Evolutionary conservation across 2,329 filamentous ascomycete genomes (phyloP).

Genomic region (Xylariomycetidae sp.): DNA sequence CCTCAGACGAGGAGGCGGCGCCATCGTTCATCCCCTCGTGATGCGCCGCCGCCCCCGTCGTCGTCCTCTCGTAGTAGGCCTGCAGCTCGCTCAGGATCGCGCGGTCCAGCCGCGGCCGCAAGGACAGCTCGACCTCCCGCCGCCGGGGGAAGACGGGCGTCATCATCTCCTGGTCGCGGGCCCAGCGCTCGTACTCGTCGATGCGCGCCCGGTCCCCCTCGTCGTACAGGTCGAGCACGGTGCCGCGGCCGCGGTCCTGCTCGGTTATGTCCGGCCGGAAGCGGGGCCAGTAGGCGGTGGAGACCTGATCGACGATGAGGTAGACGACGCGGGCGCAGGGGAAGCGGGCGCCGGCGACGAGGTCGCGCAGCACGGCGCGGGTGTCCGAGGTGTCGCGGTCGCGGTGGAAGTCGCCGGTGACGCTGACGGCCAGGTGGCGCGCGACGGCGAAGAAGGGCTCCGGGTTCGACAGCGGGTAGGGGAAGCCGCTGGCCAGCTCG

Average conservation of each 20-base stretch:
- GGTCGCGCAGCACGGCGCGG: conserved; percentile 14
- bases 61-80: conserved; percentile 11
- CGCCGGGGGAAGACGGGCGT: conserved; percentile 19
- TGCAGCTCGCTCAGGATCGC: conserved; percentile 18
- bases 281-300: conserved; percentile 21
- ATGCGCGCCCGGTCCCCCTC: conserved; percentile 16
- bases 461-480: conserved; percentile 24
- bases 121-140: conserved; percentile 19
- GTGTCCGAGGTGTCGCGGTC: conserved; percentile 15
- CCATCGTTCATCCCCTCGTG: neutral
- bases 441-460: conserved; percentile 24
- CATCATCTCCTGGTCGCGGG: conserved; percentile 26
- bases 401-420: conserved; percentile 18
- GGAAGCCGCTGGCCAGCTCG: conserved; percentile 24
- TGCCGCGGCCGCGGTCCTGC: conserved; percentile 23
- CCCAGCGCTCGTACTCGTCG: conserved; percentile 21
- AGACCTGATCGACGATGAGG: conserved; percentile 23
- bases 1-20: neutral
- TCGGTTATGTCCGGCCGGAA: conserved; percentile 23
- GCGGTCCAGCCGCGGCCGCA: conserved; percentile 16
- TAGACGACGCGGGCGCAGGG: conserved; percentile 19
- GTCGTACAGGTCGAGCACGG: conserved; percentile 22
- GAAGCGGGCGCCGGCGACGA: conserved; percentile 17
- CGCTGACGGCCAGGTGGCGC: conserved; percentile 19
- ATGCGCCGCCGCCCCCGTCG: conserved; percentile 3